Percentiles rank a stretch among this genome's conserved stretches.
Evolutionary conservation across 305 asterid genomes (phyloP).

Genomic region (Solanum hybrid): DNA sequence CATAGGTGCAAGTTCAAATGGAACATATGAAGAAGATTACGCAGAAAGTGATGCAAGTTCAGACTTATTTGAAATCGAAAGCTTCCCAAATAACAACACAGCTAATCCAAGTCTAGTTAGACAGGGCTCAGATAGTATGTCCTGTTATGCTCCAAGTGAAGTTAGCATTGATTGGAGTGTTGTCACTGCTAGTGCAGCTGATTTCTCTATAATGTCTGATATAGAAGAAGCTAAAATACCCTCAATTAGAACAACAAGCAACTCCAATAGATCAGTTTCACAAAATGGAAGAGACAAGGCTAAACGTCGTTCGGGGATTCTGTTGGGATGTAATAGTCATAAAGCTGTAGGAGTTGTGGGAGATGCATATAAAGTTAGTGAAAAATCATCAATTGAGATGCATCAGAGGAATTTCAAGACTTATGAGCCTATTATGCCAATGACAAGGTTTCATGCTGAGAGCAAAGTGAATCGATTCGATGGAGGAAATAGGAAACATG

Average conservation of each 20-base stretch:
- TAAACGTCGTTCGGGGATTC: slow-evolving; percentile 38
- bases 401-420: slow-evolving; percentile 14
- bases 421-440: slow-evolving; percentile 19
- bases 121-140: slow-evolving; percentile 36
- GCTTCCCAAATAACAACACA: slow-evolving; percentile 40
- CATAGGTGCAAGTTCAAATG: slow-evolving; percentile 24
- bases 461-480: slow-evolving; percentile 26
- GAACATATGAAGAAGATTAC: slow-evolving; percentile 25
- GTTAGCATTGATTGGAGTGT: slow-evolving; percentile 92
- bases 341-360: slow-evolving; percentile 62
- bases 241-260: neutral
- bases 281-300: slow-evolving; percentile 20
- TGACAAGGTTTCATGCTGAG: slow-evolving; percentile 38
- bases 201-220: slow-evolving; percentile 54
- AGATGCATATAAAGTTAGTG: slow-evolving; percentile 33
- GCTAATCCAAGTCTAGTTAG: slow-evolving; percentile 28
- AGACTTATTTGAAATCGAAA: slow-evolving; percentile 82
- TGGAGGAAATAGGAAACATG: slow-evolving; percentile 22
- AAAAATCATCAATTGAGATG: slow-evolving; percentile 14
- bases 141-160: slow-evolving; percentile 75
- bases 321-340: slow-evolving; percentile 59
- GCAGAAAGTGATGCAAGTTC: slow-evolving; percentile 73
- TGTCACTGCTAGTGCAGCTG: slow-evolving; percentile 70
- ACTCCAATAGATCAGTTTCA: slow-evolving; percentile 5
- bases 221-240: slow-evolving; percentile 29